Conservation (phyloP, 2,329 filamentous ascomycete genomes). For the Penicillium brevicompactum region DNA sequence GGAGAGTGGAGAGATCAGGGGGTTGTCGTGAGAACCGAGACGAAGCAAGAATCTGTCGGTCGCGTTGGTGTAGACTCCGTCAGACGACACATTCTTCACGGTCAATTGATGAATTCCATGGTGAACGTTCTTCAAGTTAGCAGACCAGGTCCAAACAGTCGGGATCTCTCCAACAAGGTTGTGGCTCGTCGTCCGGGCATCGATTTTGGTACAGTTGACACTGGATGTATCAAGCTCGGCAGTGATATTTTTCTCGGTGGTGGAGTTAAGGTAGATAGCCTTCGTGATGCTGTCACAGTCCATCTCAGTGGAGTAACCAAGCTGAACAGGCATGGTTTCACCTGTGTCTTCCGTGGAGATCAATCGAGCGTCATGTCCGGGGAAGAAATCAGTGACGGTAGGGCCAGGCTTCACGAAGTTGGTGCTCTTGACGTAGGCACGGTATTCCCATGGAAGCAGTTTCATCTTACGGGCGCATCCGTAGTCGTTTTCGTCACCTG, state of each 20-base stretch:
- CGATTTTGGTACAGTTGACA: constrained; percentile 49
- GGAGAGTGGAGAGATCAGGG: constrained; percentile 59
- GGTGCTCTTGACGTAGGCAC: constrained; percentile 59
- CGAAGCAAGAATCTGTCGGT: constrained; percentile 64
- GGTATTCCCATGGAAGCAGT: constrained; percentile 60
- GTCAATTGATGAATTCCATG: constrained; percentile 64
- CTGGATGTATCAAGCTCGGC: constrained; percentile 49
- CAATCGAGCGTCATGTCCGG: constrained; percentile 62
- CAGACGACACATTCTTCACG: constrained; percentile 42
- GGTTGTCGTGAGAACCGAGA: constrained; percentile 60
- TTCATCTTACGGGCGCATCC: constrained; percentile 59
- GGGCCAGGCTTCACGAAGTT: constrained; percentile 56
- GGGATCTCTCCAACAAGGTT: constrained; percentile 55
- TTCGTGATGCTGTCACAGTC: constrained; percentile 57
- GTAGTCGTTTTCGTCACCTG: constrained; percentile 52
- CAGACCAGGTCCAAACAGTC: constrained; percentile 57
- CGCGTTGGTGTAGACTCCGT: constrained; percentile 45
- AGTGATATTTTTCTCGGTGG: constrained; percentile 49
- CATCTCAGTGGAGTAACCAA: constrained; percentile 64
- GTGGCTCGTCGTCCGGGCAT: constrained; percentile 26
- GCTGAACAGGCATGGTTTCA: constrained; percentile 49
- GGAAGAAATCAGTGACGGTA: constrained; percentile 61
- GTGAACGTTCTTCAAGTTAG: constrained; percentile 57
- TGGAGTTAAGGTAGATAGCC: constrained; percentile 55
- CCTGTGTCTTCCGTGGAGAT: constrained; percentile 51